phyloP scores from a whole-genome alignment of 129 eudicot species.

The Arctium lappa region DNA sequence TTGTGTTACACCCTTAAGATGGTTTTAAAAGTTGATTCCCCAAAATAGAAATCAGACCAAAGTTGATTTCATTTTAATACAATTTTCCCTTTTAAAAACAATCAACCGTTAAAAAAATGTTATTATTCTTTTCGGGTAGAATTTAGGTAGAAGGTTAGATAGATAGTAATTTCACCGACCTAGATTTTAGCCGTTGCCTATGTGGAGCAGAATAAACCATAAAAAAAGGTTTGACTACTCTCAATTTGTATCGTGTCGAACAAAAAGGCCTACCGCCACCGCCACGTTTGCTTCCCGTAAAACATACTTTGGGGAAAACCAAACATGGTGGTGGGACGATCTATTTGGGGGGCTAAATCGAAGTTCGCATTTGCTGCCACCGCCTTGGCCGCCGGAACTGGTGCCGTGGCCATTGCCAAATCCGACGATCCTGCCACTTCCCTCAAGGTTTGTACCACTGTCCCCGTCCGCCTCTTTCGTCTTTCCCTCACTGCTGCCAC shows the following conservation, averaged over 20 bases:
- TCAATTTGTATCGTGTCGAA: neutral
- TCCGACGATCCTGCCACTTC: conserved; percentile 82
- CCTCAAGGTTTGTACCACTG: conserved; percentile 72
- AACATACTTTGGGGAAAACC: neutral
- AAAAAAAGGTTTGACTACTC: neutral
- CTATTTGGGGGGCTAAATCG: conserved; percentile 51
- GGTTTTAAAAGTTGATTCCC: no score
- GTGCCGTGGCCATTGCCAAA: conserved; percentile 53
- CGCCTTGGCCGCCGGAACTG: conserved; percentile 63
- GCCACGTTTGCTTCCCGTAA: neutral
- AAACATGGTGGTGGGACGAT: conserved; percentile 61
- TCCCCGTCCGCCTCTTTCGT: conserved; percentile 84
- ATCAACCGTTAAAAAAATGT: no score
- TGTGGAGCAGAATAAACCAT: conserved; percentile 14
- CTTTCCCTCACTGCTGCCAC: conserved; percentile 70
- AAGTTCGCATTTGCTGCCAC: conserved; percentile 52
- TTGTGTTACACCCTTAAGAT: no score
- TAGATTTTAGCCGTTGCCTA: neutral
- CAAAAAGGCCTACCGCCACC: conserved; percentile 16
- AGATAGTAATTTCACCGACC: neutral
- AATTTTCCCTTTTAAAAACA: no score
- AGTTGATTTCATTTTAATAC: no score
- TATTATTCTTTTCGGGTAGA: no score
- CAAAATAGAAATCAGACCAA: no score
- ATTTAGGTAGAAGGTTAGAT: neutral